Percentiles rank a stretch among this genome's conserved stretches.
Conservation (phyloP, 805 yeast species). For the Kazachstania psychrophila region DNA sequence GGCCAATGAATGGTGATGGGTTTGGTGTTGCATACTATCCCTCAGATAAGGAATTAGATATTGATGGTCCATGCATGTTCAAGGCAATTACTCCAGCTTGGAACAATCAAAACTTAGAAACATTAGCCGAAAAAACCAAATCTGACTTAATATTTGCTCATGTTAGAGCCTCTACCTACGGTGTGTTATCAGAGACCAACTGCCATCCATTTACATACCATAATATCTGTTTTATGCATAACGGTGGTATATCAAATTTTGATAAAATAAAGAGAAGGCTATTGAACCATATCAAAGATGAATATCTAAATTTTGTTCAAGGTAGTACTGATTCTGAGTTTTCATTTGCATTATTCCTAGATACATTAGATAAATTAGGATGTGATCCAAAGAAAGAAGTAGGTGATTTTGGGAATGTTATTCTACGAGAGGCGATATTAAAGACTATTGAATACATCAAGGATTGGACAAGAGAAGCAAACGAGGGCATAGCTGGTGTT, state of each 20-base stretch:
- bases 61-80: slow-evolving; percentile 78
- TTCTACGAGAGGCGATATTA: slow-evolving; percentile 58
- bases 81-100: slow-evolving; percentile 97
- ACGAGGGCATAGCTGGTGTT: slow-evolving; percentile 8
- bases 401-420: slow-evolving; percentile 43
- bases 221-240: slow-evolving; percentile 91
- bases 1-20: slow-evolving; percentile 97
- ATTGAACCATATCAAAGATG: slow-evolving; percentile 65
- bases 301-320: slow-evolving; percentile 70
- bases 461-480: slow-evolving; percentile 64
- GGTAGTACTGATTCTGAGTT: slow-evolving; percentile 97
- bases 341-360: slow-evolving; percentile 80
- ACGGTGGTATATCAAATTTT: slow-evolving; percentile 81
- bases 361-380: slow-evolving; percentile 68
- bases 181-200: slow-evolving; percentile 87
- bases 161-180: slow-evolving; percentile 92
- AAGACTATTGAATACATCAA: slow-evolving; percentile 68
- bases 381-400: slow-evolving; percentile 48
- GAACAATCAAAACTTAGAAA: slow-evolving; percentile 86
- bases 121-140: slow-evolving; percentile 80
- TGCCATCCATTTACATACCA: slow-evolving; percentile 94
- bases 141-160: slow-evolving; percentile 85
- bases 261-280: slow-evolving; percentile 61
- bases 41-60: slow-evolving; percentile 42
- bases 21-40: slow-evolving; percentile 94